Evolutionary conservation across 257 asterid species (phyloP).

Genomic region (Anisodus acutangulus): DNA sequence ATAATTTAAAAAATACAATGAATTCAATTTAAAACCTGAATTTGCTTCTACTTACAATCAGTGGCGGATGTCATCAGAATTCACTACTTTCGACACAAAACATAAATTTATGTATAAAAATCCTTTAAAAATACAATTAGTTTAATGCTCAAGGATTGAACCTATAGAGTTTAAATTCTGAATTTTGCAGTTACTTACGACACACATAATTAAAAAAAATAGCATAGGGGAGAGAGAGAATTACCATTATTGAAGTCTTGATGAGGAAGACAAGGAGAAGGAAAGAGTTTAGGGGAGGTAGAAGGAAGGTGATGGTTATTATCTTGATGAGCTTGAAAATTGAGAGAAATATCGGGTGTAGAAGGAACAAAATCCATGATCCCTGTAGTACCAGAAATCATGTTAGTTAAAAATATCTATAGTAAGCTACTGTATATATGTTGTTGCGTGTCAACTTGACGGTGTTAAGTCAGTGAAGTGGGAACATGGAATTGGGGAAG

Average conservation of each 20-base stretch:
- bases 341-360: constrained; percentile 31
- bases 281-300: constrained; percentile 30
- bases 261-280: constrained; percentile 48
- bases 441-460: not conserved
- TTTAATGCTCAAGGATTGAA: too few species aligned
- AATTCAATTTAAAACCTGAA: not conserved
- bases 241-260: constrained; percentile 60
- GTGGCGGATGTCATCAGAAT: too few species aligned
- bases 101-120: too few species aligned
- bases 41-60: not conserved
- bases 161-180: not conserved
- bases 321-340: constrained; percentile 54
- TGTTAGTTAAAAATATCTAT: constrained; percentile 17
- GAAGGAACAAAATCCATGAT: constrained; percentile 57
- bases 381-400: constrained; percentile 37
- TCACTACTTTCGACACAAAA: too few species aligned
- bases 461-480: constrained; percentile 23
- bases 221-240: not conserved
- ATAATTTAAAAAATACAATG: not conserved
- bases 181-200: not conserved
- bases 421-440: constrained; percentile 13
- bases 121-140: too few species aligned
- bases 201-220: not conserved
- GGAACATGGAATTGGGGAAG: constrained; percentile 44
- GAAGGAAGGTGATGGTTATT: constrained; percentile 37